phyloP scores from a whole-genome alignment of 257 asterid species.

The Primulina huaijiensis region DNA sequence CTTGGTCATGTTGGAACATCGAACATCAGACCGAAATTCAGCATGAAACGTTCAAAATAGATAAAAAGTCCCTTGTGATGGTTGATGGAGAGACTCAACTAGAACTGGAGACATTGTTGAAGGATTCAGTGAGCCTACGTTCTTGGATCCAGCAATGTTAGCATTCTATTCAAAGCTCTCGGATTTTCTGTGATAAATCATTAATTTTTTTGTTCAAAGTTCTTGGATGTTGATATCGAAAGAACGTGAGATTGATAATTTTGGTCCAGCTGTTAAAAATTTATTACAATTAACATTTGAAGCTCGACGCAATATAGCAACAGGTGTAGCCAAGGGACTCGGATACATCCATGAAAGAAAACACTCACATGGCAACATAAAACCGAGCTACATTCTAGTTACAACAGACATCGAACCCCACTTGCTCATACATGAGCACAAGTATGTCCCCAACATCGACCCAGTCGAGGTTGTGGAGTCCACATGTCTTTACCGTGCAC shows the following conservation, averaged over 20 bases:
- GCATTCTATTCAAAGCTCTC: slow-evolving; percentile 84
- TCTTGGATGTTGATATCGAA: no score
- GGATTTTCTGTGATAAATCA: background rate
- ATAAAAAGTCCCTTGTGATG: slow-evolving; percentile 54
- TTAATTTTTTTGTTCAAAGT: background rate
- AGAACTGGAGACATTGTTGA: slow-evolving; percentile 59
- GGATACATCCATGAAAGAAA: slow-evolving; percentile 81
- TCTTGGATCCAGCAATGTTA: slow-evolving; percentile 66
- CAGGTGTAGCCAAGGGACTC: slow-evolving; percentile 79
- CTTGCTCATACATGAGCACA: no score
- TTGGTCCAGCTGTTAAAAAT: background rate
- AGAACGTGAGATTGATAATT: no score
- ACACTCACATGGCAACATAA: slow-evolving; percentile 86
- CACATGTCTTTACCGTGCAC: slow-evolving; percentile 78
- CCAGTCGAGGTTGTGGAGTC: slow-evolving; percentile 51
- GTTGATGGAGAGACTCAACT: slow-evolving; percentile 74
- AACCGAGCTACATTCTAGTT: slow-evolving; percentile 91
- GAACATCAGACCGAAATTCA: slow-evolving; percentile 8
- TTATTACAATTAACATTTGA: slow-evolving; percentile 54
- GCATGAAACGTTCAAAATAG: slow-evolving; percentile 22
- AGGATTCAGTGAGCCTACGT: slow-evolving; percentile 91
- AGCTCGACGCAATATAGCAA: slow-evolving; percentile 65
- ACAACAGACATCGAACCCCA: no score
- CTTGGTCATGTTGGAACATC: slow-evolving; percentile 57
- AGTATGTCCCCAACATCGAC: no score